phyloP scores from a whole-genome alignment of 352 stramenopile genomes.

The Globisporangium carolinianum region DNA sequence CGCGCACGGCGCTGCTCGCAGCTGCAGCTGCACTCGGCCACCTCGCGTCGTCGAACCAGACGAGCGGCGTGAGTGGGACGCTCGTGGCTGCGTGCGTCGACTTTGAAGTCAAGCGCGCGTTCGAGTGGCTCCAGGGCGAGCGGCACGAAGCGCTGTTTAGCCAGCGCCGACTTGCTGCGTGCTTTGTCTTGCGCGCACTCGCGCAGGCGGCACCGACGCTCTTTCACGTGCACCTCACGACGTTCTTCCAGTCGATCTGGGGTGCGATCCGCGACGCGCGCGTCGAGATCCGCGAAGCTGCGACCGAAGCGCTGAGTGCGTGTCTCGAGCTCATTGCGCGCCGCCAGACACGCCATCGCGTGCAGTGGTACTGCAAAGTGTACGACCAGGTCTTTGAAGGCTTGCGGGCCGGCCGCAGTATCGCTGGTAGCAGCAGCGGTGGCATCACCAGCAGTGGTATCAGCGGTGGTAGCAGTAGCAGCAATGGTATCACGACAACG shows the following conservation, averaged over 20 bases:
- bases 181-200: conserved; percentile 84
- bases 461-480: conserved; percentile 5
- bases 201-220: conserved; percentile 82
- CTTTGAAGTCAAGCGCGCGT: conserved; percentile 88
- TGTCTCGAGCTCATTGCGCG: conserved; percentile 85
- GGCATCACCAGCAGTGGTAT: conserved; percentile 7
- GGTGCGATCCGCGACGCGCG: conserved; percentile 62
- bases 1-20: conserved; percentile 47
- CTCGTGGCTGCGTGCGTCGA: conserved; percentile 88
- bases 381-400: conserved; percentile 89
- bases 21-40: conserved; percentile 76
- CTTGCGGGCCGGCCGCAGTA: conserved; percentile 16
- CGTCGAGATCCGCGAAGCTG: conserved; percentile 79
- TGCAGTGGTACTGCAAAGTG: conserved; percentile 91
- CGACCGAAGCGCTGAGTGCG: conserved; percentile 75
- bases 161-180: conserved; percentile 69
- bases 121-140: conserved; percentile 82
- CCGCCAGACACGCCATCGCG: conserved; percentile 70
- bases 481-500: not conserved
- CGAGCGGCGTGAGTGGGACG: conserved; percentile 69
- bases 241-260: conserved; percentile 92
- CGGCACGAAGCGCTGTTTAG: conserved; percentile 68
- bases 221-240: conserved; percentile 89
- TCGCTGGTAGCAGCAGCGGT: conserved; percentile 1
- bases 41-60: conserved; percentile 61